phyloP scores from a whole-genome alignment of 306 rosid genomes.

The Begonia peltatifolia region DNA sequence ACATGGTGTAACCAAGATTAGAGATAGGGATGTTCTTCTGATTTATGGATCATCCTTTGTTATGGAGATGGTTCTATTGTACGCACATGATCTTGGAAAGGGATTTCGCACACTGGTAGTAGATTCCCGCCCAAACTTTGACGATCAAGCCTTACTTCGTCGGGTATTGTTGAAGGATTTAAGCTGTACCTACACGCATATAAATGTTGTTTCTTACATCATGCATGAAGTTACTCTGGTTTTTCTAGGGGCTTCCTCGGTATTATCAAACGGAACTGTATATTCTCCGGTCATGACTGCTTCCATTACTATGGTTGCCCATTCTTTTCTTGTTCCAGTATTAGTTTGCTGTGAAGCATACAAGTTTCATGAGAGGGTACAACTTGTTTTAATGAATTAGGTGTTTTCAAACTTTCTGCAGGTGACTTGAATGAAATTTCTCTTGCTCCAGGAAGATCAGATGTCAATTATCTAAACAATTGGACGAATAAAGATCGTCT shows the following conservation, averaged over 20 bases:
- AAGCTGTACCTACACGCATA: constrained; percentile 67
- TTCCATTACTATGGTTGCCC: constrained; percentile 80
- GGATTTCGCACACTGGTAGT: constrained; percentile 68
- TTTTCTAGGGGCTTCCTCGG: constrained; percentile 66
- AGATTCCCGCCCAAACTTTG: constrained; percentile 80
- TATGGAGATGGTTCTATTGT: constrained; percentile 63
- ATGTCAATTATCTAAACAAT: constrained; percentile 40
- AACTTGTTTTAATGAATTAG: constrained; percentile 84
- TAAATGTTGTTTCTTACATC: constrained; percentile 61
- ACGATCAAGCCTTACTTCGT: constrained; percentile 58
- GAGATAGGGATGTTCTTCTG: constrained; percentile 82
- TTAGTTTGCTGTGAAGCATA: constrained; percentile 88
- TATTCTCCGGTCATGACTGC: constrained; percentile 88
- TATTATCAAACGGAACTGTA: constrained; percentile 72
- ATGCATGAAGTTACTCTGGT: constrained; percentile 80
- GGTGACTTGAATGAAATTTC: constrained; percentile 62
- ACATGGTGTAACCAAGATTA: constrained; percentile 58
- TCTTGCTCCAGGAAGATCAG: constrained; percentile 51
- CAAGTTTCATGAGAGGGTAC: constrained; percentile 92
- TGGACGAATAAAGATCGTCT: constrained; percentile 40
- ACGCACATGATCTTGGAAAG: constrained; percentile 70
- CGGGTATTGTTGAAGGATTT: constrained; percentile 58
- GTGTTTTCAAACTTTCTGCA: constrained; percentile 35
- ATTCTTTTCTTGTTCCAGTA: constrained; percentile 69
- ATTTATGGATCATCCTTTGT: constrained; percentile 55